Evolutionary conservation across 2,329 filamentous ascomycete genomes (phyloP).

Genomic region (Fusarium sp.): DNA sequence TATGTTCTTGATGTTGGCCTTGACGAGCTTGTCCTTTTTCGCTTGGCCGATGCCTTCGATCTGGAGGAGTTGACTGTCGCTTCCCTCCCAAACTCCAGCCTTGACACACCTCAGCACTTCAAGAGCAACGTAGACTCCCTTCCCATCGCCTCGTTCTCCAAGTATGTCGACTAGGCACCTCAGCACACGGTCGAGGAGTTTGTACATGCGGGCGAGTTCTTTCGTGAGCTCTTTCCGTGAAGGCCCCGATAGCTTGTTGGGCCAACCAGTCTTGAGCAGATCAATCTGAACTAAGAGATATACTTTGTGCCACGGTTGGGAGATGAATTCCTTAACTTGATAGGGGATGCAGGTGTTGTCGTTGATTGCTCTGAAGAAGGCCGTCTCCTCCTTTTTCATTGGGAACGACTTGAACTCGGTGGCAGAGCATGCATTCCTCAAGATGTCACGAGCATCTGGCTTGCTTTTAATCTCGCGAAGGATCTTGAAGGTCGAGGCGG

Average conservation of each 20-base stretch:
- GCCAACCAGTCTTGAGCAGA: slow-evolving; percentile 70
- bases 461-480: slow-evolving; percentile 40
- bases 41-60: slow-evolving; percentile 81
- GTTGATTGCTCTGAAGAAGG: slow-evolving; percentile 53
- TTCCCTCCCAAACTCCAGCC: slow-evolving; percentile 83
- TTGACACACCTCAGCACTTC: slow-evolving; percentile 81
- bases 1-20: slow-evolving; percentile 76
- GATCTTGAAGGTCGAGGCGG: slow-evolving; percentile 45
- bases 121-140: slow-evolving; percentile 74
- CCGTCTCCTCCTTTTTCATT: slow-evolving; percentile 48
- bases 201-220: slow-evolving; percentile 47
- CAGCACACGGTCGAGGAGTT: slow-evolving; percentile 47
- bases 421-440: slow-evolving; percentile 52
- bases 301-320: slow-evolving; percentile 75
- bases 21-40: slow-evolving; percentile 77
- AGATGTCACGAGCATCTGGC: slow-evolving; percentile 47
- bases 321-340: slow-evolving; percentile 54
- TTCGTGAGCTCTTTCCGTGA: slow-evolving; percentile 48
- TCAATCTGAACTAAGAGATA: slow-evolving; percentile 80
- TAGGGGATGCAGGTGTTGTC: slow-evolving; percentile 52
- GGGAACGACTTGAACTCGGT: slow-evolving; percentile 52
- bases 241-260: slow-evolving; percentile 55
- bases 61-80: slow-evolving; percentile 82
- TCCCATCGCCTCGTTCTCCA: slow-evolving; percentile 64
- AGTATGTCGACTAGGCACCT: slow-evolving; percentile 53